Evolutionary conservation across 129 eudicot species (phyloP).

Genomic region (Daucus carota): DH1_v3.0 NC_030389.2:28008001-28008500

Average conservation of each 20-base stretch:
- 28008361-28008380: not conserved
- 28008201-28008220: not conserved
- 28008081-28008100: not conserved
- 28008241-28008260: constrained; percentile 77
- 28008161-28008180: not conserved
- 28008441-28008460: not conserved
- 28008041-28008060: not conserved
- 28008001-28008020: not conserved
- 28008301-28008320: not conserved
- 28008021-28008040: not conserved
- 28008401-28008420: not conserved
- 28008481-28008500: not conserved
- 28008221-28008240: constrained; percentile 54
- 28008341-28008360: not conserved
- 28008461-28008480: not conserved
- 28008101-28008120: not conserved
- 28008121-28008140: not conserved
- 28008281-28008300: not conserved
- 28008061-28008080: not conserved
- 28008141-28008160: not conserved
- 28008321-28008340: not conserved
- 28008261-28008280: constrained; percentile 41
- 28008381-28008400: not conserved
- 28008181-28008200: not conserved
- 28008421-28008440: not conserved